Percentiles rank a stretch among this genome's conserved stretches.
These are phyloP conservation scores for Lasiosphaeria hispida DNA, from an alignment of 495 filamentous ascomycete species.

Conservation along the genomic window DNA sequence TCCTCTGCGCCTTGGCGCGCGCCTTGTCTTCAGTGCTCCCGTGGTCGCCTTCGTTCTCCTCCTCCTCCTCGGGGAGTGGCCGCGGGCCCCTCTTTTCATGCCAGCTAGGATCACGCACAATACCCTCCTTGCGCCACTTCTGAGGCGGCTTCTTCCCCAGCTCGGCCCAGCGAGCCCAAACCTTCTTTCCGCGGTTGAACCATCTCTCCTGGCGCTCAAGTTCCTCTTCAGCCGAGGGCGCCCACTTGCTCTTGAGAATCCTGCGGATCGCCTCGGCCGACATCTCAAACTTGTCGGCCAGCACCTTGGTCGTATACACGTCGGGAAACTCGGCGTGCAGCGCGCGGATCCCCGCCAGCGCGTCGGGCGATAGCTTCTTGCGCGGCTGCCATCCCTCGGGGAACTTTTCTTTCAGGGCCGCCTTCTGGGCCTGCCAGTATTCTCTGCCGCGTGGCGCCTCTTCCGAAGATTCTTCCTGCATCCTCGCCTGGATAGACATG, in stretches of 20 bases:
- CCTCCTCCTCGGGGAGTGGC: constrained; percentile 9
- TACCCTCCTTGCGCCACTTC: constrained; percentile 66
- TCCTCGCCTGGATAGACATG: background rate
- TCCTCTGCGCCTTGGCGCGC: constrained; percentile 13
- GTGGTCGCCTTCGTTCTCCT: constrained; percentile 6
- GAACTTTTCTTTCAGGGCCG: constrained; percentile 56
- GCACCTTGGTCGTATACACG: constrained; percentile 67
- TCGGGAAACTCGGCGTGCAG: constrained; percentile 73
- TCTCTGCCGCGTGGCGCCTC: constrained; percentile 1
- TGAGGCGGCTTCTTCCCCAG: constrained; percentile 64
- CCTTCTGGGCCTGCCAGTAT: constrained; percentile 29
- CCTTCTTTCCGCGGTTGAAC: constrained; percentile 71
- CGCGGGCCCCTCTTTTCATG: constrained; percentile 20
- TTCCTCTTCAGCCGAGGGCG: constrained; percentile 60
- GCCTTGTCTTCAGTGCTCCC: background rate
- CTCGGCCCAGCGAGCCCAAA: constrained; percentile 74
- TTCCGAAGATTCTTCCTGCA: background rate
- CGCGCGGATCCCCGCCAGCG: constrained; percentile 78
- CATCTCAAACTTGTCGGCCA: constrained; percentile 77
- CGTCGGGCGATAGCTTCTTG: constrained; percentile 88
- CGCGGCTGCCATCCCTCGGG: constrained; percentile 71
- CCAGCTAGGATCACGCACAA: constrained; percentile 47
- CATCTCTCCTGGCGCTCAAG: constrained; percentile 63
- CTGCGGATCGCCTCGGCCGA: constrained; percentile 83
- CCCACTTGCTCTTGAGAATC: constrained; percentile 84